These are phyloP conservation scores for Ampelocalamus luodianensis DNA, from an alignment of 176 grass and related monocot species.

Conservation along the genomic window DNA sequence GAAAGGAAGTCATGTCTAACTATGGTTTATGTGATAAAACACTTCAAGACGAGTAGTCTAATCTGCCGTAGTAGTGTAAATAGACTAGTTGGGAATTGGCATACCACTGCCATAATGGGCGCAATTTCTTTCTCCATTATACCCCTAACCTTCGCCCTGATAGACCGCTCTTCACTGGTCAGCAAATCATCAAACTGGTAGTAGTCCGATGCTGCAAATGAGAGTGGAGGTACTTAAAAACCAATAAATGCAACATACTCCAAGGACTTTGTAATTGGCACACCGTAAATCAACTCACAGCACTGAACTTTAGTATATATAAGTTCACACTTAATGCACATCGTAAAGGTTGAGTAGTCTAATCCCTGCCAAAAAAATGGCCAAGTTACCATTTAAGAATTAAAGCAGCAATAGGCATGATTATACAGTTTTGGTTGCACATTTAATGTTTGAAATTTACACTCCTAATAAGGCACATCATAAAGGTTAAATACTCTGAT, in stretches of 20 bases:
- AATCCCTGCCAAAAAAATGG: not conserved
- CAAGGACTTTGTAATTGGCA: not conserved
- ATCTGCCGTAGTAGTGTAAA: not conserved
- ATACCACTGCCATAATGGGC: slow-evolving; percentile 66
- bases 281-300: slow-evolving; percentile 13
- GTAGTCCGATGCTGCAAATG: slow-evolving; percentile 68
- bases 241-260: not conserved
- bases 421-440: not conserved
- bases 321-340: not conserved
- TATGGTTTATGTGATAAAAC: slow-evolving; percentile 12
- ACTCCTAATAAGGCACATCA: not conserved
- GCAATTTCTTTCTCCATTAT: slow-evolving; percentile 80
- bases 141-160: slow-evolving; percentile 58
- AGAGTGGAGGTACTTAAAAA: not conserved
- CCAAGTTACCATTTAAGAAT: not conserved
- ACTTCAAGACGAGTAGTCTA: not conserved
- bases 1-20: not conserved
- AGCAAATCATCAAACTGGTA: slow-evolving; percentile 80
- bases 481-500: slow-evolving; percentile 3
- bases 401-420: not conserved
- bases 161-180: slow-evolving; percentile 53
- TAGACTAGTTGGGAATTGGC: slow-evolving; percentile 1
- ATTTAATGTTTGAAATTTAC: not conserved
- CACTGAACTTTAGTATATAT: not conserved
- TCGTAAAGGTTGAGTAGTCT: not conserved